Percentiles rank a stretch among this genome's conserved stretches.
Evolutionary conservation across 1,284 basidiomycete genomes (phyloP).

Genomic region (Ustilago trichophora): DNA sequence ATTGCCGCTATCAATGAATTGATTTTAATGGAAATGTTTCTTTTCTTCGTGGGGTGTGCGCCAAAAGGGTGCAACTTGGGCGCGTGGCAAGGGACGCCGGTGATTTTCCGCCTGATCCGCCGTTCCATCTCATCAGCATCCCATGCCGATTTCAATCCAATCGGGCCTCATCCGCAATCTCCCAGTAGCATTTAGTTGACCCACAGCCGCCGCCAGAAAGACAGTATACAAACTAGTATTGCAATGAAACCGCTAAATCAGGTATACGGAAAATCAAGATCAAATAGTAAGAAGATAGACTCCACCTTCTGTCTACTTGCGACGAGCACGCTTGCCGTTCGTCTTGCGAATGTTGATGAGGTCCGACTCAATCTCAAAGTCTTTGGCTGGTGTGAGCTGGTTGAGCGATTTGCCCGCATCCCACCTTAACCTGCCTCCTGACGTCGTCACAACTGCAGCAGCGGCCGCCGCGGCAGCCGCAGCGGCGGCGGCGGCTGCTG

Average conservation of each 20-base stretch:
- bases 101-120: slow-evolving; percentile 11
- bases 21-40: too few species aligned
- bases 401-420: slow-evolving; percentile 62
- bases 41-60: too few species aligned
- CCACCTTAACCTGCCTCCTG: slow-evolving; percentile 61
- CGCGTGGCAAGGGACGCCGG: too few species aligned
- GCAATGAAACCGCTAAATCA: too few species aligned
- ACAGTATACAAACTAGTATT: not conserved
- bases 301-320: too few species aligned
- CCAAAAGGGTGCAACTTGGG: too few species aligned
- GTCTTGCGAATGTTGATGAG: slow-evolving; percentile 64
- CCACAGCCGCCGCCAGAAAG: too few species aligned
- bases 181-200: too few species aligned
- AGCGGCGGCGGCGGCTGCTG: slow-evolving; percentile 31
- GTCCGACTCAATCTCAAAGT: slow-evolving; percentile 65
- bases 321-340: slow-evolving; percentile 59
- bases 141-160: not conserved
- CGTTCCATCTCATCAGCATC: not conserved
- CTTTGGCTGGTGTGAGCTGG: slow-evolving; percentile 63
- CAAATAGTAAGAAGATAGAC: too few species aligned
- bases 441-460: slow-evolving; percentile 47
- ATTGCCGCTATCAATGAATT: too few species aligned
- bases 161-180: too few species aligned
- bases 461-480: slow-evolving; percentile 37
- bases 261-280: too few species aligned